Conservation (phyloP, 257 asterid genomes). For the Solanum clarkiae region DNA sequence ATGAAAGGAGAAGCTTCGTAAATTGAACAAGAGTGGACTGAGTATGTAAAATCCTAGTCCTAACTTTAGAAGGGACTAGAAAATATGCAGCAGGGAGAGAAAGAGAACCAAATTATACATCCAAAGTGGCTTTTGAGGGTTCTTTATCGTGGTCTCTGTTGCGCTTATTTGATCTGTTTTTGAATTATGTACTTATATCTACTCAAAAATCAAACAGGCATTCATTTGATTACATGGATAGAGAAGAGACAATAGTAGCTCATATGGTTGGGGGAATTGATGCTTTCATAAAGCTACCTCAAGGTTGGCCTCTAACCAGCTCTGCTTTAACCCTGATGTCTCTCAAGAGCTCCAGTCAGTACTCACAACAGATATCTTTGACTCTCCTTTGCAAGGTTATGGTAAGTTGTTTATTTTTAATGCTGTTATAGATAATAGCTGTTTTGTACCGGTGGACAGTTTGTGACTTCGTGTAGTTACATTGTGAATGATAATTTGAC, state of each 20-base stretch:
- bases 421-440: not conserved
- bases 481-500: not conserved
- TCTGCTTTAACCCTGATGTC: slow-evolving; percentile 47
- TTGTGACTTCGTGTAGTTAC: not conserved
- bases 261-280: slow-evolving; percentile 73
- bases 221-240: slow-evolving; percentile 68
- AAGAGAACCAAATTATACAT: not conserved
- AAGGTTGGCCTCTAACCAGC: slow-evolving; percentile 77
- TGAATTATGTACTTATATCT: not conserved
- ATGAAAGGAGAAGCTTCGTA: not conserved
- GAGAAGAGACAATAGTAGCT: slow-evolving; percentile 63
- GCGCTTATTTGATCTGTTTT: not conserved
- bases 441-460: not conserved
- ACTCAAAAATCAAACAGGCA: slow-evolving; percentile 35
- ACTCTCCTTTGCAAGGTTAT: slow-evolving; percentile 65
- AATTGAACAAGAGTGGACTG: not conserved
- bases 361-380: slow-evolving; percentile 47
- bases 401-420: slow-evolving; percentile 32
- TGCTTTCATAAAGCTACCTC: slow-evolving; percentile 71
- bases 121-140: not conserved
- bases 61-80: not conserved
- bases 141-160: not conserved
- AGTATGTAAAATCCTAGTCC: not conserved
- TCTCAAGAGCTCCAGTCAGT: slow-evolving; percentile 55
- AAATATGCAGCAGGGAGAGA: not conserved